Conservation (phyloP, 2,329 filamentous ascomycete genomes). For the Calonectria crousiana region DNA sequence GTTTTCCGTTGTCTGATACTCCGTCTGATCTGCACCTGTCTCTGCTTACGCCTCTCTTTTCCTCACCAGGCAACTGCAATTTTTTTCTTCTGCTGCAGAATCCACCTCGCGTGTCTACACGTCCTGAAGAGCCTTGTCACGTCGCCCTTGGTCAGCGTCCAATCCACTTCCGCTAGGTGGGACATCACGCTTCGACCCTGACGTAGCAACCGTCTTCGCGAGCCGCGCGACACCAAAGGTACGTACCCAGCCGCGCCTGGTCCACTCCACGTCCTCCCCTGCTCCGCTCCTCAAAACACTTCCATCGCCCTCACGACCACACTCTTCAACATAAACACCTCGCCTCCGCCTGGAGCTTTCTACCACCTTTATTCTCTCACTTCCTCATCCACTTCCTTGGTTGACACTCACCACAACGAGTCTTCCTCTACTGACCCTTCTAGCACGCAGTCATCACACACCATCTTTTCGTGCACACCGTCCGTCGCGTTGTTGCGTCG, state of each 20-base stretch:
- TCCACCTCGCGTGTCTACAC: constrained; percentile 37
- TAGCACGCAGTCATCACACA: constrained; percentile 34
- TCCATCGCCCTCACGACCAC: constrained; percentile 49
- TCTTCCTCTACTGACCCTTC: constrained; percentile 45
- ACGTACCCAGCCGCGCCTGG: constrained; percentile 49
- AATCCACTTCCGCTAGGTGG: constrained; percentile 43
- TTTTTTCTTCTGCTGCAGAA: constrained; percentile 7
- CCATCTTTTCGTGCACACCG: constrained; percentile 48
- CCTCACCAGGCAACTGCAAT: constrained; percentile 8
- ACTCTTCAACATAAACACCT: constrained; percentile 51
- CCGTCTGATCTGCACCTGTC: constrained; percentile 9
- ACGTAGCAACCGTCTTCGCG: constrained; percentile 49
- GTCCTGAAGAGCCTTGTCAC: constrained; percentile 34
- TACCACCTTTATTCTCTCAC: constrained; percentile 41
- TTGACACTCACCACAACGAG: constrained; percentile 33
- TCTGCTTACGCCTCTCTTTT: constrained; percentile 24
- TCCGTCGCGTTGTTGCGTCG: constrained; percentile 52
- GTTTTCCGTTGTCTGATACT: background rate
- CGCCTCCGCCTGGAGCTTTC: constrained; percentile 43
- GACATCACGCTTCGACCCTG: constrained; percentile 45
- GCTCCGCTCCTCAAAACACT: constrained; percentile 54
- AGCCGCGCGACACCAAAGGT: constrained; percentile 46
- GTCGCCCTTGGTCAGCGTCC: constrained; percentile 35
- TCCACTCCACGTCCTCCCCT: constrained; percentile 47
- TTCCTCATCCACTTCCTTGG: constrained; percentile 42